Evolutionary conservation across 148 eudicot species (phyloP).

Genomic region (Bassia scoparia): DNA sequence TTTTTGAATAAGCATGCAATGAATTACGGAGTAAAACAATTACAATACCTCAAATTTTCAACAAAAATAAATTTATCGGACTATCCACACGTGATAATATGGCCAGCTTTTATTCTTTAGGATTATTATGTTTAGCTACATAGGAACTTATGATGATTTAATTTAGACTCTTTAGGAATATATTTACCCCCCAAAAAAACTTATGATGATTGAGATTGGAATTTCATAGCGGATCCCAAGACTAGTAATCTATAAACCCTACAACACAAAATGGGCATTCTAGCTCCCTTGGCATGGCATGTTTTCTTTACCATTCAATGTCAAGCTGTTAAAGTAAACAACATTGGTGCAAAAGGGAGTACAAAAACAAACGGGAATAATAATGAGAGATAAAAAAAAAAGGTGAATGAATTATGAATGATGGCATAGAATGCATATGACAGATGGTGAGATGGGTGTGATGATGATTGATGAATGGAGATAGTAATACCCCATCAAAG

Average conservation of each 20-base stretch:
- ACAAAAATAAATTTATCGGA: no score
- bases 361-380: neutral
- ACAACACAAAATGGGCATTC: neutral
- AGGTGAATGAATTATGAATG: slow-evolving; percentile 8
- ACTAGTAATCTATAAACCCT: neutral
- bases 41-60: no score
- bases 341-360: neutral
- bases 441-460: slow-evolving; percentile 18
- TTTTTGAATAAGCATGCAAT: no score
- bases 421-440: slow-evolving; percentile 3
- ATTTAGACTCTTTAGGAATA: no score
- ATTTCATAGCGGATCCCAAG: neutral
- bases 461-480: slow-evolving; percentile 21
- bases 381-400: neutral
- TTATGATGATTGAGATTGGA: no score
- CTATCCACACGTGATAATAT: no score
- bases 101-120: no score
- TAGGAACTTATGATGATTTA: no score
- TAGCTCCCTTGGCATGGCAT: neutral
- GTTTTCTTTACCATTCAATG: neutral
- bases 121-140: no score
- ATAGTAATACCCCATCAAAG: no score
- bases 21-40: no score
- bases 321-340: slow-evolving; percentile 1
- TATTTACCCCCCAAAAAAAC: no score